Evolutionary conservation across 768 basidiomycete genomes (phyloP), one percentile per base, ranked within the genome.

Genomic region (Tricholomella constricta): DNA sequence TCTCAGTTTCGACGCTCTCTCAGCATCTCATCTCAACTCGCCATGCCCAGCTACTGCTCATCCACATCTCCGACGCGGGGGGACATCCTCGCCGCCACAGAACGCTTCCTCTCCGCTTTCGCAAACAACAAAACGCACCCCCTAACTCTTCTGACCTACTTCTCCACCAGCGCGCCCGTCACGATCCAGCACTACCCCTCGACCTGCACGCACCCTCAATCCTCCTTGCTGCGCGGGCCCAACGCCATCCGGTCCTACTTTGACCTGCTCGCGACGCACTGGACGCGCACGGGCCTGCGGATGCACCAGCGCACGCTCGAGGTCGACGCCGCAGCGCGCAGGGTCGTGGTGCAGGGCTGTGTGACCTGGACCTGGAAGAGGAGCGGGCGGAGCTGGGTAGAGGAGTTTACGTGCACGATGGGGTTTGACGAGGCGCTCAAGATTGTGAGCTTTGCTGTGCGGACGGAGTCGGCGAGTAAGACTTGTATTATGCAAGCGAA

Each of bases 221-320:
- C 70, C 4, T 72, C 72, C 1, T 67, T 72, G 10, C 59, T 79
- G 5, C 61, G 66, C 26, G 79, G 79, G 8, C 56, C 69, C 12
- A 78, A 79, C 48, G 79, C 75, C 14, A 64, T 79, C 25, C 74
- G 78, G 17, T 80, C 79, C 1, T 80, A 79, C 56, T 78, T 79
- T 45, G 78, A 80, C 61, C 62, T 79, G 38, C 61, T 79, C 26
- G 69, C 74, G 14, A 77, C 77, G 2, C 71, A 79, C 57, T 80
- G 74, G 72, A 67, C 63, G 4, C 73, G 78, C 7, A 65, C 71
- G 1, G n/a, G n/a, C n/a, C n/a, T n/a, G n/a, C 58, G 69, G 19
- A 54, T 70, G 15, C 17, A 62, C 48, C 51, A 60, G 25, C 60
- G 68, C 54, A 45, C 60, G 52, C 55, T 65, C 5, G 54, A 60